Conservation (phyloP, 306 rosid species). For the Quercus bicolor region DNA sequence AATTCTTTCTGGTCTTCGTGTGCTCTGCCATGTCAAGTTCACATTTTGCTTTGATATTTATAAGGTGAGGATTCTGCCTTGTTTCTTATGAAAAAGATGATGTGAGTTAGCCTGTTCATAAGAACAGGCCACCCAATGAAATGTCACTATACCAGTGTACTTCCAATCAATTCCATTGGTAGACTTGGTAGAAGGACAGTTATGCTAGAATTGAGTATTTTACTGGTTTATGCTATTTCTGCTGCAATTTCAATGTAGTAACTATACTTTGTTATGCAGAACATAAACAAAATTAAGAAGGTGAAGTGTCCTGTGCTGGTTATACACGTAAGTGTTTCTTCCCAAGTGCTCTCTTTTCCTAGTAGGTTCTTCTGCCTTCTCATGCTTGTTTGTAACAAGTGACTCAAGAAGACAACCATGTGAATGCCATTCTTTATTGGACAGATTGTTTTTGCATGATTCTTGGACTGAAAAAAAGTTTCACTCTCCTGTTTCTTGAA, state of each 20-base stretch:
- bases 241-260: constrained; percentile 10
- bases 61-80: constrained; percentile 49
- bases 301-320: constrained; percentile 97
- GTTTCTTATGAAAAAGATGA: neutral
- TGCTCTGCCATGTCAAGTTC: constrained; percentile 89
- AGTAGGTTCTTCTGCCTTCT: neutral
- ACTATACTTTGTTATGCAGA: constrained; percentile 46
- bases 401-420: neutral
- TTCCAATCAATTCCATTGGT: neutral
- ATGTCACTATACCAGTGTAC: neutral
- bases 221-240: constrained; percentile 14
- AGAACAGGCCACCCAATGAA: constrained; percentile 2
- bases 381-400: neutral
- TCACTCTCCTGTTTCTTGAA: neutral
- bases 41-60: constrained; percentile 87
- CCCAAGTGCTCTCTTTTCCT: neutral
- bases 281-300: constrained; percentile 87
- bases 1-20: constrained; percentile 92
- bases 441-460: neutral
- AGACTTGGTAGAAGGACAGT: neutral
- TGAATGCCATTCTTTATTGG: neutral
- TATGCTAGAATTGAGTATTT: constrained; percentile 1
- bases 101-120: neutral
- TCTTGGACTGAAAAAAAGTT: neutral
- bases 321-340: constrained; percentile 80